These are phyloP conservation scores for Solanum lycopersicoides DNA, from an alignment of 257 asterid species.

Conservation along the genomic window DNA sequence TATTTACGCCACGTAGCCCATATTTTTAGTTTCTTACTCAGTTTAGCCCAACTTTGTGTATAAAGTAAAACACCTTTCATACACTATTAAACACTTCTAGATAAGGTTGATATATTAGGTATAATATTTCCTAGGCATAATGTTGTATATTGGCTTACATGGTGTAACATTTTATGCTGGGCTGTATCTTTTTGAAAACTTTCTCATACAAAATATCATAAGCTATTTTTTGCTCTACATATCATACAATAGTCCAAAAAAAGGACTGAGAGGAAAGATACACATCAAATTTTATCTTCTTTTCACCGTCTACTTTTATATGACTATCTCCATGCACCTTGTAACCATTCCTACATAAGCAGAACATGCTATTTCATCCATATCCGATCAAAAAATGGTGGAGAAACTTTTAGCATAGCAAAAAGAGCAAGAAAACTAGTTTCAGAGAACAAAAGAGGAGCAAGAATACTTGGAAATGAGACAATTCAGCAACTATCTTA, in stretches of 20 bases:
- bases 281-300: background rate
- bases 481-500: constrained; percentile 8
- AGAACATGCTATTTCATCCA: background rate
- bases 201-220: background rate
- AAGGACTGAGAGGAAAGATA: background rate
- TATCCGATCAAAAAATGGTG: background rate
- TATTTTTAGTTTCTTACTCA: background rate
- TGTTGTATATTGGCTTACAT: background rate
- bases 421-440: background rate
- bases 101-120: background rate
- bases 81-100: background rate
- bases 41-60: background rate
- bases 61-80: background rate
- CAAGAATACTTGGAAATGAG: background rate
- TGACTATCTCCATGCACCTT: background rate
- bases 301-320: background rate
- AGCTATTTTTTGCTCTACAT: background rate
- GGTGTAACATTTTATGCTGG: background rate
- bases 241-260: background rate
- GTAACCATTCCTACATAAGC: background rate
- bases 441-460: background rate
- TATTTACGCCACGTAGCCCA: background rate
- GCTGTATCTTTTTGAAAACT: background rate
- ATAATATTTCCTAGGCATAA: background rate
- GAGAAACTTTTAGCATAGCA: background rate